Evolutionary conservation across 805 yeast species (phyloP), one percentile per base, ranked within the genome.

Genomic region (Candida silvatica): DNA sequence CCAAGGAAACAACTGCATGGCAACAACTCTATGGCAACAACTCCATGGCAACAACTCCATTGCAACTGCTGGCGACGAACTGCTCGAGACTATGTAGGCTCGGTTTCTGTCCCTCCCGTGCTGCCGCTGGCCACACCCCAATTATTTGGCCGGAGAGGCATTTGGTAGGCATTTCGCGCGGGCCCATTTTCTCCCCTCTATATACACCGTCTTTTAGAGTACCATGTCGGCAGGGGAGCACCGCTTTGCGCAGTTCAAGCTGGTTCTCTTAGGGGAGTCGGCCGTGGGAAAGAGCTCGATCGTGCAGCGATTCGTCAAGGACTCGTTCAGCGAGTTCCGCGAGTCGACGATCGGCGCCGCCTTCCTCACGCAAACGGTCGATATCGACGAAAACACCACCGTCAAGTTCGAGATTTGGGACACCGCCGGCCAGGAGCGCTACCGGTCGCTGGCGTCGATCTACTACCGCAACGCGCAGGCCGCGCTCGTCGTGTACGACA

Each of bases 281-380:
- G 81, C 83, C 1, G 84, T 77, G 29, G 84, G 85, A 26, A 77
- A 77, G 36, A 69, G 78, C 0, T 75, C 83, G 1, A 67, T 78
- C 6, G 82, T 77, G 6, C 77, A 75, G 42, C 61, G 90, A 38
- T 80, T 80, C 43, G 83, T 79, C 20, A 78, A 80, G 49, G 79
- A 80, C 45, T 71, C 80, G 16, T 82, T 82, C 57, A 81, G 78
- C 40, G 83, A 77, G 44, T 62, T 73, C 54, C 69, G 82, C 43
- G 87, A 81, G 56, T 80, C 88, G 17, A 82, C 94, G 1, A 82
- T 82, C 37, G 92, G 94, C 1, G 94, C 94, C 1, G 94, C 92
- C 2, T 82, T 81, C 54, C 62, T 80, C 35, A 80, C 90, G 2
- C 87, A 79, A 50, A 65, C 77, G 3, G 71, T 80, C 31, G 68